Percentiles rank a stretch among this genome's conserved stretches.
These are phyloP conservation scores for Trichoderma simmonsii DNA, from an alignment of 2,329 filamentous ascomycete genomes.

Conservation along the genomic window DNA sequence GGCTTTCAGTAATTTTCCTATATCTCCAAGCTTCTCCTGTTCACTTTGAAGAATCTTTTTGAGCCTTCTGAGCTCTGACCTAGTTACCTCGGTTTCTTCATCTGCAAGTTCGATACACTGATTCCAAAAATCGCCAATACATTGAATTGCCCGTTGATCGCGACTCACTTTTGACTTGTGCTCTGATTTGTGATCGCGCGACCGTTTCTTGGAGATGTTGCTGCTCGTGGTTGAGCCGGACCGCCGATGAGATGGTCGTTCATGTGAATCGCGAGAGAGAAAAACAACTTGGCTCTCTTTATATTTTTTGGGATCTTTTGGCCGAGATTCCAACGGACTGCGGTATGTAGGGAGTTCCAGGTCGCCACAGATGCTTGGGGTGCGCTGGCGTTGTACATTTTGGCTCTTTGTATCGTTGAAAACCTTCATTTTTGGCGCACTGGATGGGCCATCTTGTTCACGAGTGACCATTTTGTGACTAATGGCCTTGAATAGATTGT, in stretches of 20 bases:
- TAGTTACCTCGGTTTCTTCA: constrained; percentile 28
- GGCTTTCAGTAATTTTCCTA: constrained; percentile 6
- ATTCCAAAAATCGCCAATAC: constrained; percentile 35
- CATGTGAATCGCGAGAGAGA: background rate
- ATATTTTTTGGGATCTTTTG: background rate
- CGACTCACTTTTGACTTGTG: background rate
- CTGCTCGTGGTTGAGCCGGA: constrained; percentile 33
- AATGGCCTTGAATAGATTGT: background rate
- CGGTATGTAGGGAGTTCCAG: constrained; percentile 29
- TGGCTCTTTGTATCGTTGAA: background rate
- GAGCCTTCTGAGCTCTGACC: constrained; percentile 28
- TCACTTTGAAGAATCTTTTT: constrained; percentile 25
- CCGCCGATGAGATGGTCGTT: constrained; percentile 17
- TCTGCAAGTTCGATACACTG: constrained; percentile 30
- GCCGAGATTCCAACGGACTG: constrained; percentile 21
- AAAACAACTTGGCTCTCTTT: background rate
- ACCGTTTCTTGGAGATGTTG: constrained; percentile 35
- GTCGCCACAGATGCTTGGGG: constrained; percentile 32
- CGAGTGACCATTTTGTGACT: background rate
- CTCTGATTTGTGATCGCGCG: constrained; percentile 18
- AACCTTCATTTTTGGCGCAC: background rate
- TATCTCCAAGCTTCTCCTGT: constrained; percentile 23
- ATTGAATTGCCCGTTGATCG: constrained; percentile 32
- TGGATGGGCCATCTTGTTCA: background rate
- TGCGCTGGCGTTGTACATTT: constrained; percentile 15